A percentile compares a stretch with the other conserved stretches of the same genome.
Evolutionary conservation across 1,284 basidiomycete genomes (phyloP).

Genomic region (Irpex sp.): DNA sequence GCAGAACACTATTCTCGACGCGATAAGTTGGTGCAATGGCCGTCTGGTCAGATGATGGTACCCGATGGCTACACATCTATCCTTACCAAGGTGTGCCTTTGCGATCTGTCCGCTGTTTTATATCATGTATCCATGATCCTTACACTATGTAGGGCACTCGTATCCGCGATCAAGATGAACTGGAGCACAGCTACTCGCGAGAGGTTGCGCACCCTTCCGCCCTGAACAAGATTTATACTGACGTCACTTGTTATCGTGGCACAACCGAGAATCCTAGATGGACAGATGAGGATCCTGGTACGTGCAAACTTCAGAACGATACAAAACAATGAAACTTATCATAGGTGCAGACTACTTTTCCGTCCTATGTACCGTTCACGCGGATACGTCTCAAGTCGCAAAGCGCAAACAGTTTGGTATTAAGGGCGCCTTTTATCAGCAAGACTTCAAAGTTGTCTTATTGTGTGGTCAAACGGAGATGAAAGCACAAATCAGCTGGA

Average conservation of each 20-base stretch:
- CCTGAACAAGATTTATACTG: slow-evolving; percentile 23
- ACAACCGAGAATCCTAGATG: slow-evolving; percentile 33
- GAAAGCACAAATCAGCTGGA: slow-evolving; percentile 44
- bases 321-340: not conserved
- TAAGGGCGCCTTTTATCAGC: slow-evolving; percentile 32
- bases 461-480: slow-evolving; percentile 46
- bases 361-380: slow-evolving; percentile 39
- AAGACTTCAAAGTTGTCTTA: slow-evolving; percentile 45
- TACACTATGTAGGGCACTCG: slow-evolving; percentile 27
- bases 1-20: slow-evolving; percentile 29
- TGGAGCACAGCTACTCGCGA: slow-evolving; percentile 34
- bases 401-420: slow-evolving; percentile 13
- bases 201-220: slow-evolving; percentile 25
- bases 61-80: slow-evolving; percentile 31
- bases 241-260: slow-evolving; percentile 43
- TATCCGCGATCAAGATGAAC: slow-evolving; percentile 36
- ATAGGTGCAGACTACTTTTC: slow-evolving; percentile 35
- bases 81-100: slow-evolving; percentile 27
- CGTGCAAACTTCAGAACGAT: not conserved
- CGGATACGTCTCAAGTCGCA: slow-evolving; percentile 35
- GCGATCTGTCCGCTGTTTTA: not conserved
- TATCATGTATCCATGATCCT: not conserved
- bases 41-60: slow-evolving; percentile 30
- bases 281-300: slow-evolving; percentile 42
- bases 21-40: slow-evolving; percentile 19